Evolutionary conservation across 2,329 filamentous ascomycete species (phyloP), one percentile per base, ranked within the genome.

Genomic region (Arachnomyces sp.): DNA sequence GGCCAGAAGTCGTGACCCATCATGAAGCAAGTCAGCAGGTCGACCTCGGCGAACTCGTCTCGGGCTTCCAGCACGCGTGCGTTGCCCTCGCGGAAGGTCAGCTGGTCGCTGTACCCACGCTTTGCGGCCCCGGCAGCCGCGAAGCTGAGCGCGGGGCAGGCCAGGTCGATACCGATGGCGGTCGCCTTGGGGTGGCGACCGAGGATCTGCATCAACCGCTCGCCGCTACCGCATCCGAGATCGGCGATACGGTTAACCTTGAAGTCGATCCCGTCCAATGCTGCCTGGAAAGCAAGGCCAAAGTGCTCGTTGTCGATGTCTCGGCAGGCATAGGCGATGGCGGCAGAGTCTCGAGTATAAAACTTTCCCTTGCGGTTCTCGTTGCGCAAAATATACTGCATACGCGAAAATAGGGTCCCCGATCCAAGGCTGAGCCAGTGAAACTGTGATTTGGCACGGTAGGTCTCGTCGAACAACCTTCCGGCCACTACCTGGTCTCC

Each of bases 1-100:
- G 36, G 36, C 36, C 36, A 38, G 21, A 38, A 38, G 25, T 44
- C 40, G 25, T 43, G 42, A 13, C 40, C 42, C 42, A 44, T 44
- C 34, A 44, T 17, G 31, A 44, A 44, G 18, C 39, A 44, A 5
- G 40, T 43, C 9, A 44, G 31, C 2, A 44, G 29, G 25, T 44
- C 40, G 21, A 44, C 40, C 2, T 42, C 16, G 14, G 42, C 39
- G 31, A 44, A 44, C 18, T 43, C 42, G 8, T 44, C 32, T 13
- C 42, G 39, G 15, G 36, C 42, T 12, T 25, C 29, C 25, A 44
- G 18, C 13, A 38, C 34, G 28, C 39, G 34, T 6, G 30, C 42
- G 31, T 44, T 39, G 34, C 42, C 42, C 29, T 38, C 34, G 4
- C 30, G 13, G 31, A 44, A 44, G 11, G 42, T 38, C 28, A 44